A percentile compares a stretch with the other conserved stretches of the same genome.
These are phyloP conservation scores for Capsicum chinense DNA, from an alignment of 257 asterid genomes.

Conservation along the genomic window DNA sequence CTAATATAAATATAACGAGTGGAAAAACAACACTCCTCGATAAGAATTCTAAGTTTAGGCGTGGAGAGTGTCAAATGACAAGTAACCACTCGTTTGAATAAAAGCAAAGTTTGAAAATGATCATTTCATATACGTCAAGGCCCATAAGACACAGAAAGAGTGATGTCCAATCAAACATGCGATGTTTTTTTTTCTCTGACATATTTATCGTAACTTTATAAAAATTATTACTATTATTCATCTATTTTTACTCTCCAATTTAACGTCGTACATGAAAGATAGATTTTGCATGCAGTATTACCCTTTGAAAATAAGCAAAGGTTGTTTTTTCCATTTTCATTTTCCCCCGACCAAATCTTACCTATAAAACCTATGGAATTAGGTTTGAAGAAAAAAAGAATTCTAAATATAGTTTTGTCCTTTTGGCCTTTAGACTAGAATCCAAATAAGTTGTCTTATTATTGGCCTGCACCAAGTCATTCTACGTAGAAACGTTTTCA, in stretches of 20 bases:
- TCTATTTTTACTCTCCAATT: background rate
- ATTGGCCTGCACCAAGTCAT: conserved; percentile 13
- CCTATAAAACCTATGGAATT: conserved; percentile 22
- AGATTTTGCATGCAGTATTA: background rate
- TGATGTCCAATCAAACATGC: conserved; percentile 28
- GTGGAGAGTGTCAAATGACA: conserved; percentile 17
- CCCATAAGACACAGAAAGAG: background rate
- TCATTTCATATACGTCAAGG: conserved; percentile 21
- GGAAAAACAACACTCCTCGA: background rate
- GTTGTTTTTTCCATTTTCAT: background rate
- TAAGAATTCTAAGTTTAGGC: background rate
- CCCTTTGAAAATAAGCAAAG: conserved; percentile 6
- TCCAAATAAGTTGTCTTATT: conserved; percentile 14
- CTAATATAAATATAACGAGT: no score
- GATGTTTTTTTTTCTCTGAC: conserved; percentile 1
- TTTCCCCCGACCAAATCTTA: background rate
- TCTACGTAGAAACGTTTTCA: conserved; percentile 24
- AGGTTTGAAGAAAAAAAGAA: background rate
- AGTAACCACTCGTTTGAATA: conserved; percentile 26
- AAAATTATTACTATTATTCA: background rate
- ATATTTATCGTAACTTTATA: background rate
- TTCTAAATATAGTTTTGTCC: background rate
- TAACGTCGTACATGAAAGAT: background rate
- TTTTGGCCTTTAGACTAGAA: conserved; percentile 2
- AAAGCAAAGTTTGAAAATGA: conserved; percentile 1